Conservation (phyloP, 1,284 basidiomycete species). For the Sutorius eximius region DNA sequence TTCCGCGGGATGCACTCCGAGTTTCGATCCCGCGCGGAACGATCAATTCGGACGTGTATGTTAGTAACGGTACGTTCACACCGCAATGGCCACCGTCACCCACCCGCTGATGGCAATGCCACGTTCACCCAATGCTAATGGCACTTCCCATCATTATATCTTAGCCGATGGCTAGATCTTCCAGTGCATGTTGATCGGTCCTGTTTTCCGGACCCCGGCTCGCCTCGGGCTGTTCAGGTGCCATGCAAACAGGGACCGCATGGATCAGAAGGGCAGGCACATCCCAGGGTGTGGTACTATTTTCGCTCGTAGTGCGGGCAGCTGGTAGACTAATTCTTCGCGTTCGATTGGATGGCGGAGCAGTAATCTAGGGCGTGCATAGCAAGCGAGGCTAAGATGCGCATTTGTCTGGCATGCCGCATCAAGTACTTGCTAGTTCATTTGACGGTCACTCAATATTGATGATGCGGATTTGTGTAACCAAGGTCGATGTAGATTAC, state of each 20-base stretch:
- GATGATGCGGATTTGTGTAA: background rate
- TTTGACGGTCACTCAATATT: background rate
- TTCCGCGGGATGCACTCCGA: too few species aligned
- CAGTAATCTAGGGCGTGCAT: background rate
- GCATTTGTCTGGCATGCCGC: too few species aligned
- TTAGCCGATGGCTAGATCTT: background rate
- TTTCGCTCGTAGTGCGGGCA: background rate
- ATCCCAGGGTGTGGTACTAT: background rate
- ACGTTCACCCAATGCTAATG: background rate
- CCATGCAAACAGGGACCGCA: background rate
- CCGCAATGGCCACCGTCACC: background rate
- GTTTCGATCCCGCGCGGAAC: background rate
- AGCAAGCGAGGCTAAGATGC: background rate
- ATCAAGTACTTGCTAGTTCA: background rate
- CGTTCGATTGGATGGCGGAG: constrained; percentile 8
- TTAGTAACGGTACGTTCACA: background rate
- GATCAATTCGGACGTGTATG: background rate
- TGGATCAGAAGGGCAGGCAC: background rate
- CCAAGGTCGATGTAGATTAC: background rate
- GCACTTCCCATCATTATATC: background rate
- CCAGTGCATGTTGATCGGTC: background rate
- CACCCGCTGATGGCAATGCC: background rate
- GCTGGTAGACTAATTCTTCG: constrained; percentile 6
- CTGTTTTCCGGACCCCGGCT: background rate
- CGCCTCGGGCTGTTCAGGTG: background rate